These are phyloP conservation scores for Trichocladium uniseriatum DNA, from an alignment of 495 filamentous ascomycete genomes.

Conservation along the genomic window DNA sequence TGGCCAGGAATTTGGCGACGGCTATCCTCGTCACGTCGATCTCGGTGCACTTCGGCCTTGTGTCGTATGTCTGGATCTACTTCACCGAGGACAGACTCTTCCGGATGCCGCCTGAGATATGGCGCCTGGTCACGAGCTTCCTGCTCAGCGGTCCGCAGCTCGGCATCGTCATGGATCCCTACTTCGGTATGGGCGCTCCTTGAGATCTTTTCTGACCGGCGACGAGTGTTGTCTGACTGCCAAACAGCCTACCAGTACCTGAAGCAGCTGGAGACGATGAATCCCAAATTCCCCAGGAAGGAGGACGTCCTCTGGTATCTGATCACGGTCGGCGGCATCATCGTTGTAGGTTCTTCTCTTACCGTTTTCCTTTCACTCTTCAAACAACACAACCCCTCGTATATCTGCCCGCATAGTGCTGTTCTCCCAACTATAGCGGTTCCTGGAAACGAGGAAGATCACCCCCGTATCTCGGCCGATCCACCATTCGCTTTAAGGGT, in stretches of 20 bases:
- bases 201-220: neutral
- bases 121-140: constrained; percentile 57
- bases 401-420: constrained; percentile 93
- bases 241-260: constrained; percentile 34
- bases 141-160: constrained; percentile 56
- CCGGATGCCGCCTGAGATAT: constrained; percentile 50
- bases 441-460: constrained; percentile 97
- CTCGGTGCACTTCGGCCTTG: constrained; percentile 49
- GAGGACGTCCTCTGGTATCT: constrained; percentile 44
- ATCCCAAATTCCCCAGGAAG: constrained; percentile 34
- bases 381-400: constrained; percentile 47
- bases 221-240: constrained; percentile 8
- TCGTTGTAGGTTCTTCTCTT: constrained; percentile 34
- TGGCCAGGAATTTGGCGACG: constrained; percentile 63
- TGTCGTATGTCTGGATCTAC: constrained; percentile 45
- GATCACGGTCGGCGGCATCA: constrained; percentile 33
- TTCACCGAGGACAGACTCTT: constrained; percentile 51
- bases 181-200: constrained; percentile 51
- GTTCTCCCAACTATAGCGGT: constrained; percentile 73
- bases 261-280: constrained; percentile 33
- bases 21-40: constrained; percentile 55
- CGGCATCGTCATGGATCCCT: constrained; percentile 69
- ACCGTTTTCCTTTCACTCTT: neutral
- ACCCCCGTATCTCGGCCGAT: constrained; percentile 65
- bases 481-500: constrained; percentile 74